phyloP scores from a whole-genome alignment of 768 basidiomycete species.

The Gyrodon lividus region DNA sequence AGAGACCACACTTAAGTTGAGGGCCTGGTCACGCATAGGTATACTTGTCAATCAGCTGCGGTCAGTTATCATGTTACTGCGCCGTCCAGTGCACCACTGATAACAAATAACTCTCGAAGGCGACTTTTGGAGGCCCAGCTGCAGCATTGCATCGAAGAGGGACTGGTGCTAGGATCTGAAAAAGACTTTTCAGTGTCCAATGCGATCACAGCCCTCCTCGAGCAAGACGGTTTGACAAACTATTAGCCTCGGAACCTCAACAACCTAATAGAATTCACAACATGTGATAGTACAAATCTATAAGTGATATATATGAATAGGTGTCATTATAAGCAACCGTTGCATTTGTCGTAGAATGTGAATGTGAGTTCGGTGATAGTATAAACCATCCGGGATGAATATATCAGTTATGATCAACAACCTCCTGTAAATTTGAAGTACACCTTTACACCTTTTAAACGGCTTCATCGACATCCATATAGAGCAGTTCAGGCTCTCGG shows the following conservation, averaged over 20 bases:
- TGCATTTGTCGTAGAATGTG: slow-evolving; percentile 4
- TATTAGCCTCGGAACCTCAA: neutral
- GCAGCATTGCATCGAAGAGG: slow-evolving; percentile 61
- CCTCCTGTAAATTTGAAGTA: neutral
- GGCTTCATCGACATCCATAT: neutral
- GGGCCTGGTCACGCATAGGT: slow-evolving; percentile 88
- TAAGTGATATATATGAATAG: neutral
- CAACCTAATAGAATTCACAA: neutral
- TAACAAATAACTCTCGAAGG: slow-evolving; percentile 34
- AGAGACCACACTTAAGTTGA: slow-evolving; percentile 56
- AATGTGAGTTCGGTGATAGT: too few relatives aligned
- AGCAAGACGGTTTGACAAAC: slow-evolving; percentile 34
- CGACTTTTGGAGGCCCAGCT: slow-evolving; percentile 71
- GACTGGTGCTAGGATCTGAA: slow-evolving; percentile 44
- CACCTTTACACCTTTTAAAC: too few relatives aligned
- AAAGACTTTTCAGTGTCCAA: slow-evolving; percentile 54
- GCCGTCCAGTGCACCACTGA: neutral
- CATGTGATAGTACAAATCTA: slow-evolving; percentile 11
- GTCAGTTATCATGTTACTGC: slow-evolving; percentile 38
- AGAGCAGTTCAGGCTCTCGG: neutral
- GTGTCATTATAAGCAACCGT: neutral
- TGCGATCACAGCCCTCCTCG: slow-evolving; percentile 41
- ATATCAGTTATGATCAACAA: too few relatives aligned
- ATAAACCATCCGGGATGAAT: too few relatives aligned
- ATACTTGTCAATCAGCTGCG: slow-evolving; percentile 84